Conservation (phyloP, 768 basidiomycete species). For the Albatrellus ellisii region DNA sequence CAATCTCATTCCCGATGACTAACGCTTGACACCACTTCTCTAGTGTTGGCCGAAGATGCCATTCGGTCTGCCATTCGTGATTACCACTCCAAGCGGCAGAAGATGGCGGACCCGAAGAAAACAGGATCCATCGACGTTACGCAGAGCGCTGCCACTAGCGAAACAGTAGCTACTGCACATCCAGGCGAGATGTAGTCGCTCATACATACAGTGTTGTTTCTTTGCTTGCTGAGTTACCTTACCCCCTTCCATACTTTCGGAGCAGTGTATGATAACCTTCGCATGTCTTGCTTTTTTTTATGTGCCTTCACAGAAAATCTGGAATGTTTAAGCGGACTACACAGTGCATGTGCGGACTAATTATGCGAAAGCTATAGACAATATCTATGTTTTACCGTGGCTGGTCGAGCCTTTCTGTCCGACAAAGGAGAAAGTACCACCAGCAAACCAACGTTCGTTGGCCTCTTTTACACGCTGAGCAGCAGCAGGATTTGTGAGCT, state of each 20-base stretch:
- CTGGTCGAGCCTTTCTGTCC: constrained; percentile 35
- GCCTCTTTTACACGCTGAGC: constrained; percentile 88
- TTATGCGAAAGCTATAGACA: constrained; percentile 1
- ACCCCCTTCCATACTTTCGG: neutral
- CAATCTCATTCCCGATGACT: neutral
- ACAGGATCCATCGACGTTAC: constrained; percentile 61
- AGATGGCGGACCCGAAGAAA: constrained; percentile 35
- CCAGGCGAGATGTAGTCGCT: constrained; percentile 24
- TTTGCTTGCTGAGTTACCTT: neutral
- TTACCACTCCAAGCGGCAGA: constrained; percentile 75
- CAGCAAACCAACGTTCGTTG: constrained; percentile 93
- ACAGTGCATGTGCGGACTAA: neutral
- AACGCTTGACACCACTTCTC: constrained; percentile 10
- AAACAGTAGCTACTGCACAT: constrained; percentile 39
- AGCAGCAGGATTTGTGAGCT: constrained; percentile 85
- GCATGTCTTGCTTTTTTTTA: neutral
- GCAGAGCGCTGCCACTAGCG: constrained; percentile 38
- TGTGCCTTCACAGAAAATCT: too few relatives aligned
- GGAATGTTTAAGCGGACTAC: too few relatives aligned
- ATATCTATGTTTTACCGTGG: neutral
- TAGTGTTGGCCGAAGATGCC: constrained; percentile 95
- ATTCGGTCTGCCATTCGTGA: constrained; percentile 97
- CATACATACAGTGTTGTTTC: neutral
- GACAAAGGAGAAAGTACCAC: constrained; percentile 70
- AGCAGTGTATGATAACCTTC: constrained; percentile 7